These are phyloP conservation scores for Cutaneotrichosporon mucoides DNA, from an alignment of 1,284 basidiomycete species.

Conservation along the genomic window DNA sequence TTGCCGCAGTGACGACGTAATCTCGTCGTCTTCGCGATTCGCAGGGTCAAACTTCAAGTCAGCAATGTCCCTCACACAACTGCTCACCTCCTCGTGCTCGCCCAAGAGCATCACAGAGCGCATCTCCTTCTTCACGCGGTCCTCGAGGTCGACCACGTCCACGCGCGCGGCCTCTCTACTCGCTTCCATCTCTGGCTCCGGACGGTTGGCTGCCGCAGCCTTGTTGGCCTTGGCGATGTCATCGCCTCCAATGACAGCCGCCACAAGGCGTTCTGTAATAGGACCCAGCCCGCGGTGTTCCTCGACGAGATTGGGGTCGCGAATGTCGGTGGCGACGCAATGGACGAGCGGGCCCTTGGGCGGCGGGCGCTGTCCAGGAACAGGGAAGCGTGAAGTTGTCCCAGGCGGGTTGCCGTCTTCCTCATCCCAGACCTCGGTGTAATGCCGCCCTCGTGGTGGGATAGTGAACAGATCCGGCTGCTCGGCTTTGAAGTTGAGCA, in stretches of 20 bases:
- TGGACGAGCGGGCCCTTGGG: conserved; percentile 8
- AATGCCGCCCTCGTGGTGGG: conserved; percentile 83
- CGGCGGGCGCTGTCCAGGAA: conserved; percentile 31
- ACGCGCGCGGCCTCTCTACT: conserved; percentile 5
- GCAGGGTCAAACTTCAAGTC: conserved; percentile 65
- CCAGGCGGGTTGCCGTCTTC: conserved; percentile 60
- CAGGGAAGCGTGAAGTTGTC: conserved; percentile 32
- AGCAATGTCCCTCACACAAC: background rate
- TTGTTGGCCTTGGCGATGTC: conserved; percentile 47
- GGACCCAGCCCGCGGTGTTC: conserved; percentile 41
- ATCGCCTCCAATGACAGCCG: conserved; percentile 60
- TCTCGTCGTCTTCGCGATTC: conserved; percentile 82
- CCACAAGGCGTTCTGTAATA: conserved; percentile 57
- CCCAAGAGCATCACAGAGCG: conserved; percentile 53
- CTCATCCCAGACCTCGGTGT: conserved; percentile 85
- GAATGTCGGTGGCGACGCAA: conserved; percentile 27
- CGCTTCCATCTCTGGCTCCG: conserved; percentile 18
- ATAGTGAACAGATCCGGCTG: conserved; percentile 80
- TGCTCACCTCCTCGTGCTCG: conserved; percentile 52
- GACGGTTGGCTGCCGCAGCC: conserved; percentile 42
- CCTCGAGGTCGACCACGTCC: conserved; percentile 55
- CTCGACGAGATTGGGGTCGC: conserved; percentile 41
- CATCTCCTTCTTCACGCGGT: conserved; percentile 55
- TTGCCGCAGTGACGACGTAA: conserved; percentile 80
- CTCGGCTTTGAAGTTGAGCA: conserved; percentile 76